Evolutionary conservation across 176 grass and related monocot genomes (phyloP), one percentile per base, ranked within the genome.

Genomic region (Eremochloa ophiuroides): DNA sequence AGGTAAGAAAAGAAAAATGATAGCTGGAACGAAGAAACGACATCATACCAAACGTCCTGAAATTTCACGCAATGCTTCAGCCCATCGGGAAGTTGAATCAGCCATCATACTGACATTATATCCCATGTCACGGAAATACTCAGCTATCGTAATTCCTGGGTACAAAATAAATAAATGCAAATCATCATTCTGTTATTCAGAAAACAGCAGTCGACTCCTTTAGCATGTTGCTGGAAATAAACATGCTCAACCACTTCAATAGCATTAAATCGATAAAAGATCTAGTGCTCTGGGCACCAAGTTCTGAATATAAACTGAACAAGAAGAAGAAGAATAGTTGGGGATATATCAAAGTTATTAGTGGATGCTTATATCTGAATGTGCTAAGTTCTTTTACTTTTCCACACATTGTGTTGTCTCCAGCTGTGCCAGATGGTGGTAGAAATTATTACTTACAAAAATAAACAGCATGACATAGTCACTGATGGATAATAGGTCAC

Each of bases 71-170:
- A 93, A 87, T 26, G 91, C 94, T 68, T 97, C 94, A 62, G 89
- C 89, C 89, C 91, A 97, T 33, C 91, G 89, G 10, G 94, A 97
- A 39, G 94, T 97, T 39, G 91, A 97, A 48, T 97, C 91, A 92
- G 94, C 94, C 94, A 97, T 97, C 94, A 97, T 97, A 84, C 94
- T 97, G 68, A 97, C 94, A 80, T 97, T 97, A 69, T 92, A 94
- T 29, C 94, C 94, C 94, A 97, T 97, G 64, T 94, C 94, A 82
- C 94, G 87, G 72, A 90, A 97, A 67, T 97, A 97, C 78, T 97
- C 94, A 73, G 91, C 94, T 61, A 94, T 86, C 2, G 94, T 94
- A 86, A 97, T 94, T 76, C 94, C 89, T 94, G 75, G 68, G 17
- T 11, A 17, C 46, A 81, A 60, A 51, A 26, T 2, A 73, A 59